Evolutionary conservation across 106 monocot species (phyloP), one percentile per base, ranked within the genome.

Genomic region (Dioscorea dumetorum): DNA sequence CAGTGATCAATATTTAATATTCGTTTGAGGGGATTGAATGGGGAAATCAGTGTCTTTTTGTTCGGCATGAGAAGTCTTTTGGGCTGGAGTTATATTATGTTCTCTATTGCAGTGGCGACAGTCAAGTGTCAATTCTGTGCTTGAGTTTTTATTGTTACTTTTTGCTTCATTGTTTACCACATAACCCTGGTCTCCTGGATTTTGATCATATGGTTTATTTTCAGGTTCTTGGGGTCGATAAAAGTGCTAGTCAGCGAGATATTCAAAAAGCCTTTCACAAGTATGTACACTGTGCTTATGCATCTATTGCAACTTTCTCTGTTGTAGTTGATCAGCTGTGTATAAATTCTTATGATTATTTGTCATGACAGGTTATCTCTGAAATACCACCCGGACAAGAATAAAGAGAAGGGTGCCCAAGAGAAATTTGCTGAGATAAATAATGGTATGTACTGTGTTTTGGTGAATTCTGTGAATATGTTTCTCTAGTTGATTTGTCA

Each of bases 221-320:
- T 13, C 74, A 99, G 92, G 90, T 92, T 70, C 91, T 99, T 69
- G 92, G 89, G n/a, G 89, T 99, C 74, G 92, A 90, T 61, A 87
- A 60, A 76, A 84, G 51, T 84, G 92, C 97, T 8, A 87, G 68
- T 61, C 92, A 89, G 68, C 86, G 92, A 13, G 97, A 99, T 54
- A 92, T 92, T 67, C 86, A 92, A 66, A 99, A 92, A 68, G 92
- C 92, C 32, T 99, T 99, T 80, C 97, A 99, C 77, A 99, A 87
- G 97, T 99, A 77, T 56, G 82, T 53, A 1, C 58, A 1, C 28
- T 28, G 28, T 28, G 28, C 28, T 28, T 28, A 59, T 5, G 5
- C 22, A 1, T 22, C 20, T 59, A 20, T 35, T 58, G 35, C 54
- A 9, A 51, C n/a, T 53, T 18, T 0, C 21, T 60, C 11, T 17